Conservation (phyloP, 2,329 filamentous ascomycete species). For the Nannizzia gypsea region DNA sequence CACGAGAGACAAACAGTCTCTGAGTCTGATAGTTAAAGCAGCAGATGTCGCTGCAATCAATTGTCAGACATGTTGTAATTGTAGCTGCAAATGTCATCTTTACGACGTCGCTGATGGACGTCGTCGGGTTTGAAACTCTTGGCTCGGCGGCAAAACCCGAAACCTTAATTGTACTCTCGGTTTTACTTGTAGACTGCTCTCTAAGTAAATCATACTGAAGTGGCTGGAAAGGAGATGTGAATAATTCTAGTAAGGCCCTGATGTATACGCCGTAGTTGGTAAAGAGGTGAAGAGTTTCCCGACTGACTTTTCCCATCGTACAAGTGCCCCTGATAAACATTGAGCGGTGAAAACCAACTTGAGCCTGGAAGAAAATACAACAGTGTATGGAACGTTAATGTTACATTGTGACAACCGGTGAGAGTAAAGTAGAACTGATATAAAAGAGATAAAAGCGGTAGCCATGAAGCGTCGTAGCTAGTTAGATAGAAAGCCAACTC, state of each 20-base stretch:
- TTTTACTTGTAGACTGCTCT: too few relatives aligned
- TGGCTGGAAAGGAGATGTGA: not conserved
- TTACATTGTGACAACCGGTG: not conserved
- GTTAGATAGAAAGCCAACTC: not conserved
- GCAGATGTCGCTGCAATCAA: too few relatives aligned
- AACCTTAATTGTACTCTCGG: too few relatives aligned
- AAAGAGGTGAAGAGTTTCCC: not conserved
- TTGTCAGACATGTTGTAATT: too few relatives aligned
- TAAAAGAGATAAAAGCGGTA: not conserved
- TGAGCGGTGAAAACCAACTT: not conserved
- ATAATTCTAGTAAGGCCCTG: not conserved
- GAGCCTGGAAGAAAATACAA: not conserved
- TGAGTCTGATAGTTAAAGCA: too few relatives aligned
- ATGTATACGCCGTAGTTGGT: not conserved
- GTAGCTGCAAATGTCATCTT: too few relatives aligned
- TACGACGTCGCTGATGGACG: too few relatives aligned
- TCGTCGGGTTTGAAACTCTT: too few relatives aligned
- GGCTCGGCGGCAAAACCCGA: too few relatives aligned
- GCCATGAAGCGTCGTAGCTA: not conserved
- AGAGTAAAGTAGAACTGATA: not conserved
- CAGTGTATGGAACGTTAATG: not conserved
- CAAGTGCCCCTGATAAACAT: not conserved
- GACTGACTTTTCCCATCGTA: not conserved
- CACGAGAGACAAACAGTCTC: too few relatives aligned
- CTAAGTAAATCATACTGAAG: not conserved